Percentiles rank a stretch among this genome's conserved stretches.
Evolutionary conservation across 176 grass and related monocot species (phyloP).

Genomic region (Zea luxurians): DNA sequence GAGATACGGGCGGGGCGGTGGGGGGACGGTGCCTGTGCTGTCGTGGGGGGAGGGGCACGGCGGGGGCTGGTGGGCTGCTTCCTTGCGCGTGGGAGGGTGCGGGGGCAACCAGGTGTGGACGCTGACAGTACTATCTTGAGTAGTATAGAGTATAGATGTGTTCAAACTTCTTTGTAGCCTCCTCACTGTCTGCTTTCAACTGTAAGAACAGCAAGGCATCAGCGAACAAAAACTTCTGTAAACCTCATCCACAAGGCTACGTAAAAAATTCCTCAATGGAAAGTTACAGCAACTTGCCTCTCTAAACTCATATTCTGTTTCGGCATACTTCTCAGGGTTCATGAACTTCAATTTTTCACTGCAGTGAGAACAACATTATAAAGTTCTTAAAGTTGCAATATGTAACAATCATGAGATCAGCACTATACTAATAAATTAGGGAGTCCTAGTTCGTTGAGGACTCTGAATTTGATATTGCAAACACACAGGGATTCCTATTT

Average conservation of each 20-base stretch:
- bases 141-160: no score
- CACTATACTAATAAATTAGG: not conserved
- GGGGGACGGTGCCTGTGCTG: no score
- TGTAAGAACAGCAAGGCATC: conserved; percentile 42
- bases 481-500: not conserved
- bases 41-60: no score
- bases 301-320: conserved; percentile 79
- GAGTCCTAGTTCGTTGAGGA: not conserved
- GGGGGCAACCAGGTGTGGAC: no score
- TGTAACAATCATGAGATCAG: not conserved
- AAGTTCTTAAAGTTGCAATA: not conserved
- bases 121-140: no score
- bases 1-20: no score
- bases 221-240: not conserved
- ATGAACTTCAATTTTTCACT: conserved; percentile 95
- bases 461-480: not conserved
- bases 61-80: no score
- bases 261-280: conserved; percentile 13
- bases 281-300: conserved; percentile 48
- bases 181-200: conserved; percentile 88
- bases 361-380: conserved; percentile 35
- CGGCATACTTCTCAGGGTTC: conserved; percentile 69
- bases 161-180: conserved; percentile 80
- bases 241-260: conserved; percentile 6
- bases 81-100: no score